Evolutionary conservation across 2,329 filamentous ascomycete species (phyloP), one percentile per base, ranked within the genome.

Genomic region (Calcarisporium arbuscula): DNA sequence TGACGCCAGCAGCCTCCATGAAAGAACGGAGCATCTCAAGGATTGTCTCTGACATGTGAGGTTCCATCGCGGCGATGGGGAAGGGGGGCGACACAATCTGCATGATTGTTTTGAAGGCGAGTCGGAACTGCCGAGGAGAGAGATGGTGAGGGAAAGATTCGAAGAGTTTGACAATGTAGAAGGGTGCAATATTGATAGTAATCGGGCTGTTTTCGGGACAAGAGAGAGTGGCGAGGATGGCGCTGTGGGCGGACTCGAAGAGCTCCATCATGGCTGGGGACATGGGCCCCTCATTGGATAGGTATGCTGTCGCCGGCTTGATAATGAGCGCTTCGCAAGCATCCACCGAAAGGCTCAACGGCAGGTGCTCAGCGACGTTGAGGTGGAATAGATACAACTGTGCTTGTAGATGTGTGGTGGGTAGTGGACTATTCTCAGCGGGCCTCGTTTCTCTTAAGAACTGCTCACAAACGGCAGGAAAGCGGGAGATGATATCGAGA

Each of bases 161-260:
- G 51, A 94, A 85, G 0, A 95, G 70, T 11, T 81, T 79, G 47
- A 89, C 81, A 43, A 94, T 79, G 58, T 95, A 95, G 51, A 85
- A 85, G 0, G 87, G 85, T 2, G 89, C 70, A 35, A 92, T 74
- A 43, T 74, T 72, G 8, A 79, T 72, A 12, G 85, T 80, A 16
- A 94, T 63, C 12, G 74, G 61, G 14, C 81, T 77, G 47, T 88
- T 89, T 43, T 85, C 80, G 1, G 88, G 85, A 33, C 85, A 82
- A 0, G 85, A 85, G 29, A 95, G 76, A 5, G 86, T 80, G 2
- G 89, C 79, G 6, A 95, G 74, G 45, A 86, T 75, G 27, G 89
- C 77, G 44, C 82, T 85, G 60, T 95, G 89, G 0, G 88, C 86
- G 1, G 89, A 79, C 58, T 95, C 89, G 49, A 94, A 94, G n/a